Evolutionary conservation across 75 land plant species (phyloP).

Genomic region (Pinus albicaulis): DNA sequence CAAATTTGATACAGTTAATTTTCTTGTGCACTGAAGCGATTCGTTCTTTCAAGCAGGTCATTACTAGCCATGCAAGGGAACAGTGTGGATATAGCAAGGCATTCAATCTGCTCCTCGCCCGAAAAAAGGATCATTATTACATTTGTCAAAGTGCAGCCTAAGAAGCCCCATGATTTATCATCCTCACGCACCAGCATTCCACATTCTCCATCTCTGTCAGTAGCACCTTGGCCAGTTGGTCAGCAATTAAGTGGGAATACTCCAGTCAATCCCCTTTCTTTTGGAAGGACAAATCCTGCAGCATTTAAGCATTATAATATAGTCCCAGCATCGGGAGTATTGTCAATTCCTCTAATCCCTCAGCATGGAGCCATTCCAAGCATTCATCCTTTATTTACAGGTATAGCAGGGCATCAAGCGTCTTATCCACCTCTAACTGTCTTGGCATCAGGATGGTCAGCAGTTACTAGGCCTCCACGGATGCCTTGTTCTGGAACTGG

Average conservation of each 20-base stretch:
- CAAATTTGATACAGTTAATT: not conserved
- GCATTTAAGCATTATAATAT: not conserved
- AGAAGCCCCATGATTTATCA: constrained; percentile 10
- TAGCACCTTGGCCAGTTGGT: constrained; percentile 8
- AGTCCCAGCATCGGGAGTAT: not conserved
- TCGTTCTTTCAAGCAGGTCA: constrained; percentile 36
- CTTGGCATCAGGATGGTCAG: not conserved
- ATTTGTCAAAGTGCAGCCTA: constrained; percentile 45
- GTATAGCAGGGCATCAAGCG: not conserved
- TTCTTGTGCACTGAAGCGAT: not conserved
- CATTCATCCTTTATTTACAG: not conserved
- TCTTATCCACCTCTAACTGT: constrained; percentile 1
- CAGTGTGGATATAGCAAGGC: constrained; percentile 67
- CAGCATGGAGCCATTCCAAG: not conserved
- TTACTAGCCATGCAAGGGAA: constrained; percentile 71
- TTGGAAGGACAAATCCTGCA: not conserved
- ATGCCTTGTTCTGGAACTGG: constrained; percentile 3
- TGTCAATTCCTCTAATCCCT: not conserved
- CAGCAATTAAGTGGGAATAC: not conserved
- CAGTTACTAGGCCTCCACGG: not conserved
- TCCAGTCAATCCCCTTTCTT: not conserved
- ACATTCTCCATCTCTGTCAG: constrained; percentile 17
- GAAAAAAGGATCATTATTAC: constrained; percentile 50
- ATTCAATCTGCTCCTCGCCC: constrained; percentile 59
- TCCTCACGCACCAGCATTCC: constrained; percentile 17